phyloP scores from a whole-genome alignment of 2,329 filamentous ascomycete genomes.

The Lecanicillium sp. region DNA sequence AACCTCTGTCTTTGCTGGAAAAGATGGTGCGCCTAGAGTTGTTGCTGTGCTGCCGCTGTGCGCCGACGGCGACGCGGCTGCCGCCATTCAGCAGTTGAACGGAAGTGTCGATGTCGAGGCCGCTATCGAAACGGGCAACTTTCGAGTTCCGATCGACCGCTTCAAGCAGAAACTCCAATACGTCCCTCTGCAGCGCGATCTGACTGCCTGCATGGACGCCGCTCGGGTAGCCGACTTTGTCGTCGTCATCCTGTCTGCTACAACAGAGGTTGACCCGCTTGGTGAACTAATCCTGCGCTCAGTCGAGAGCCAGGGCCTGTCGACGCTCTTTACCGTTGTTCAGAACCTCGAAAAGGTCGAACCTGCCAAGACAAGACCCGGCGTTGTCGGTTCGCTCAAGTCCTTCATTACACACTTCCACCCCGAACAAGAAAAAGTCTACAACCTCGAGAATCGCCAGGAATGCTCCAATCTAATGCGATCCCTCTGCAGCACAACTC shows the following conservation, averaged over 20 bases:
- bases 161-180: constrained; percentile 96
- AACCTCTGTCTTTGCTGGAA: constrained; percentile 74
- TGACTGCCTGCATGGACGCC: constrained; percentile 74
- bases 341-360: constrained; percentile 72
- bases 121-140: constrained; percentile 49
- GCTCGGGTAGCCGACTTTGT: constrained; percentile 88
- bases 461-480: constrained; percentile 88
- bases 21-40: constrained; percentile 77
- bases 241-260: constrained; percentile 72
- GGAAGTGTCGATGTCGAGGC: constrained; percentile 69
- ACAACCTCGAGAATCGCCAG: constrained; percentile 78
- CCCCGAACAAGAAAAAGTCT: constrained; percentile 82
- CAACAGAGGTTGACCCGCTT: constrained; percentile 73
- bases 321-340: constrained; percentile 80
- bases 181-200: constrained; percentile 62
- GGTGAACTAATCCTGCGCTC: constrained; percentile 80
- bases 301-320: constrained; percentile 89
- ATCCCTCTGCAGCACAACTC: constrained; percentile 82
- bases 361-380: constrained; percentile 66
- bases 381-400: constrained; percentile 74
- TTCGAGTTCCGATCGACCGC: constrained; percentile 67
- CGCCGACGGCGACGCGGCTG: constrained; percentile 56
- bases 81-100: constrained; percentile 64
- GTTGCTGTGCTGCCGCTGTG: constrained; percentile 84
- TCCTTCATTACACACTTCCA: constrained; percentile 95